These are phyloP conservation scores for Fusarium siculi DNA, from an alignment of 2,329 filamentous ascomycete species.

Conservation along the genomic window DNA sequence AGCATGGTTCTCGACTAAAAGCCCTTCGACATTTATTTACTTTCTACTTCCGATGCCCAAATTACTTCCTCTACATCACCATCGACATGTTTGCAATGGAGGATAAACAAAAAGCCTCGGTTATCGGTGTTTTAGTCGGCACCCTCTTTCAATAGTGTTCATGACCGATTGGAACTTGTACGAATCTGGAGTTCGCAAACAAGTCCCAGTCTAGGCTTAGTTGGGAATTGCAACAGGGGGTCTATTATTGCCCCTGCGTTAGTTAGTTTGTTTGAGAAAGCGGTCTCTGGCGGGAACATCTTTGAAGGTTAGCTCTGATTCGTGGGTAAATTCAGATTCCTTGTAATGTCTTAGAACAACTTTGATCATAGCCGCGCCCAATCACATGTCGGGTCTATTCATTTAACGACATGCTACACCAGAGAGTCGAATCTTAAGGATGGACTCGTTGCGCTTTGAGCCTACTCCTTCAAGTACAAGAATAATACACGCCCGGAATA, in stretches of 20 bases:
- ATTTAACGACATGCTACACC: too few species aligned
- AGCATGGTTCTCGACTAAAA: too few species aligned
- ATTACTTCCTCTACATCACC: too few species aligned
- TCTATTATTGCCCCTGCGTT: not conserved
- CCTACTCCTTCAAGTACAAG: too few species aligned
- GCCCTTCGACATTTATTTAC: fast-evolving
- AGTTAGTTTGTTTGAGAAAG: not conserved
- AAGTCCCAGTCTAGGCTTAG: not conserved
- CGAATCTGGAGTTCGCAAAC: not conserved
- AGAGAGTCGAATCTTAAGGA: too few species aligned
- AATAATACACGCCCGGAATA: too few species aligned
- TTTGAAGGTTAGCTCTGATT: not conserved
- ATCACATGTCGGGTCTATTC: too few species aligned
- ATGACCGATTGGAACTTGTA: too few species aligned
- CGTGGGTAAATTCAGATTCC: not conserved
- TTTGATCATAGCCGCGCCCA: too few species aligned
- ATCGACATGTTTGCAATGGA: not conserved
- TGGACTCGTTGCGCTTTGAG: too few species aligned
- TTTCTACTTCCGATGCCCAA: too few species aligned
- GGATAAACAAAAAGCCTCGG: not conserved
- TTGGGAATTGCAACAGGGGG: not conserved
- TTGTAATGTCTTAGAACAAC: not conserved
- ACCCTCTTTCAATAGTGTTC: not conserved
- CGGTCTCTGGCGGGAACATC: not conserved
- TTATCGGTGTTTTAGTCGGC: not conserved